Percentiles rank a stretch among this genome's conserved stretches.
These are phyloP conservation scores for Aureococcus anophagefferens DNA, from an alignment of 108 stramenopile genomes.

Conservation along the genomic window DNA sequence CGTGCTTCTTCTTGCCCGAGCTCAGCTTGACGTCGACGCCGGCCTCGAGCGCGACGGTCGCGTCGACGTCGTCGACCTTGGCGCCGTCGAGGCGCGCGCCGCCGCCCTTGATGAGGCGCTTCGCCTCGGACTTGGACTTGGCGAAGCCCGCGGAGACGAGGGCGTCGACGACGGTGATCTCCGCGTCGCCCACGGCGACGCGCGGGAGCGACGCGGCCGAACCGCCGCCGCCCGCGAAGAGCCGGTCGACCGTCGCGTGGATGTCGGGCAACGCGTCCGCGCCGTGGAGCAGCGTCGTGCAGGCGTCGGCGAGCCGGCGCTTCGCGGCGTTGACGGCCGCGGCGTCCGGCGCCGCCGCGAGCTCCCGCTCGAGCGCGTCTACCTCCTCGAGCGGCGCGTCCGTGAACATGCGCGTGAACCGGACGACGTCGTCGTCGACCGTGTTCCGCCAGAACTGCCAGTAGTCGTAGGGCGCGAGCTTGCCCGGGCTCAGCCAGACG, in stretches of 20 bases:
- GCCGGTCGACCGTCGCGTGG: conserved; percentile 67
- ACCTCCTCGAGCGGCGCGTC: conserved; percentile 74
- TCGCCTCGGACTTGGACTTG: conserved; percentile 79
- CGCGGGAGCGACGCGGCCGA: conserved; percentile 20
- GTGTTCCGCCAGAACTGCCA: conserved; percentile 99
- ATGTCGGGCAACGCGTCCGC: conserved; percentile 63
- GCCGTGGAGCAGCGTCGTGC: conserved; percentile 84
- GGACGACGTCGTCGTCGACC: conserved; percentile 78
- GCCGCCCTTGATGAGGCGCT: conserved; percentile 79
- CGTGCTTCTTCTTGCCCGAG: not conserved
- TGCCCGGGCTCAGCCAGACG: conserved; percentile 85
- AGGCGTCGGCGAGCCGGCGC: conserved; percentile 85
- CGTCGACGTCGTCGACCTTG: not conserved
- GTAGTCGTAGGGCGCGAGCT: conserved; percentile 84
- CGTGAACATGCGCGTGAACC: conserved; percentile 89
- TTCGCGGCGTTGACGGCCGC: conserved; percentile 84
- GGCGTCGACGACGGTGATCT: conserved; percentile 62
- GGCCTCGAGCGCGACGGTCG: not conserved
- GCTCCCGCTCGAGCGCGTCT: conserved; percentile 40
- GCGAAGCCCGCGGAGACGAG: conserved; percentile 67
- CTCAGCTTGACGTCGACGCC: not conserved
- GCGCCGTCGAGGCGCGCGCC: conserved; percentile 42
- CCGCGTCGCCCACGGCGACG: conserved; percentile 28
- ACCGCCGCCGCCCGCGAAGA: conserved; percentile 49
- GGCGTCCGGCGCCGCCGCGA: conserved; percentile 49